A percentile compares a stretch with the other conserved stretches of the same genome.
phyloP scores from a whole-genome alignment of 257 asterid species.

The Lantana camara region DNA sequence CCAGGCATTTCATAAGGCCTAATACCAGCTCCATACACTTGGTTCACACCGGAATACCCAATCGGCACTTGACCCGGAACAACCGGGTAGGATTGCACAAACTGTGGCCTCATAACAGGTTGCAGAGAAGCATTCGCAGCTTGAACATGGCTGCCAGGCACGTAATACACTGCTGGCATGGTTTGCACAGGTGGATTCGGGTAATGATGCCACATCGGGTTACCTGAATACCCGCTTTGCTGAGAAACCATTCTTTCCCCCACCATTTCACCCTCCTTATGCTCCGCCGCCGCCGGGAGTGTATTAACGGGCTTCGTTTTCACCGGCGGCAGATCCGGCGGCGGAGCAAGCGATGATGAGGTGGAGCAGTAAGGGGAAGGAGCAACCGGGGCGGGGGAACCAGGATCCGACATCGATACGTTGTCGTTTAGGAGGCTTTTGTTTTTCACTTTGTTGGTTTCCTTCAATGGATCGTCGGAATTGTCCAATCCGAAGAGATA shows the following conservation, averaged over 20 bases:
- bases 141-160: slow-evolving; percentile 51
- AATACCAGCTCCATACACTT: slow-evolving; percentile 53
- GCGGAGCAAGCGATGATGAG: slow-evolving; percentile 67
- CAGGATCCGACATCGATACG: slow-evolving; percentile 66
- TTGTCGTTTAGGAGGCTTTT: slow-evolving; percentile 43
- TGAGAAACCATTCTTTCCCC: slow-evolving; percentile 40
- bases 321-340: slow-evolving; percentile 85
- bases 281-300: slow-evolving; percentile 36
- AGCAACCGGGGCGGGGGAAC: slow-evolving; percentile 71
- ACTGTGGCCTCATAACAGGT: slow-evolving; percentile 46
- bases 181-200: slow-evolving; percentile 60
- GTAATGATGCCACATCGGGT: slow-evolving; percentile 70
- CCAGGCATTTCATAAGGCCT: slow-evolving; percentile 56
- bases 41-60: slow-evolving; percentile 58
- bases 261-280: slow-evolving; percentile 36
- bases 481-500: slow-evolving; percentile 86
- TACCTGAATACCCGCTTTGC: slow-evolving; percentile 52
- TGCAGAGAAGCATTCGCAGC: slow-evolving; percentile 49
- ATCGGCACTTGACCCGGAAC: slow-evolving; percentile 64
- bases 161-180: slow-evolving; percentile 62
- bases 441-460: slow-evolving; percentile 33
- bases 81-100: slow-evolving; percentile 47
- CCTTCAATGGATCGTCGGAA: slow-evolving; percentile 61
- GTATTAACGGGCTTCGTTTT: slow-evolving; percentile 58
- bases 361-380: slow-evolving; percentile 77